Evolutionary conservation across 495 filamentous ascomycete species (phyloP), one percentile per base, ranked within the genome.

Genomic region (Aspergillus heteromorphus): DNA sequence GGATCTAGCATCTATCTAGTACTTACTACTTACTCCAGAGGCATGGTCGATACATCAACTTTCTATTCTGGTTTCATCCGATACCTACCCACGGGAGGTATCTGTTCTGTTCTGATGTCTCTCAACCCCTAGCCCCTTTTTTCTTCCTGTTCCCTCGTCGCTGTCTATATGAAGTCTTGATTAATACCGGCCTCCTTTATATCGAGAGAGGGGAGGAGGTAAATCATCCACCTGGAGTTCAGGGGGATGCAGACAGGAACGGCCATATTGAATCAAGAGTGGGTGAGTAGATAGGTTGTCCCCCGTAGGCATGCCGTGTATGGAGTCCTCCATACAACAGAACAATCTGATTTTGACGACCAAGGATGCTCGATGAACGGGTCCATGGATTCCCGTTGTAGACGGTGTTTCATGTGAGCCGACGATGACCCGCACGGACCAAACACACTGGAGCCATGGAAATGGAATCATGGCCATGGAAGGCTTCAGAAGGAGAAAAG

Each of bases 381-480:
- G 41, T 34, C 51, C 51, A 53, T 45, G 40, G 21, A 47, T 25
- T 21, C 14, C 47, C 38, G 40, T 41, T 53, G 27, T 40, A 43
- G 34, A 53, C 49, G 59, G n/a, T 38, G 34, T 62, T 58, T 62
- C 59, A 62, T 48, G 43, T 38, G 53, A 40, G 11, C 51, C 45
- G 31, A 29, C 25, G 54, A 54, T 23, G 57, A 56, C 59, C 55
- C 59, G 59, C 59, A 62, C 51, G 50, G 59, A 57, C 58, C 58
- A 61, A 41, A 48, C 36, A 53, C 38, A 40, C 49, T 53, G 43
- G 43, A 50, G 45, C 40, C 14, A n/a, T 38, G 34, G 34, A 38
- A 38, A 4, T 4, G n/a, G 8, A n/a, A 27, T 27, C 23, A 27
- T 27, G 23, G 3, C 20, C 19, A 45, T 49, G 34, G 55, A 19